Conservation (phyloP, 2,329 filamentous ascomycete species). For the Penicillium psychrosexuale region DNA sequence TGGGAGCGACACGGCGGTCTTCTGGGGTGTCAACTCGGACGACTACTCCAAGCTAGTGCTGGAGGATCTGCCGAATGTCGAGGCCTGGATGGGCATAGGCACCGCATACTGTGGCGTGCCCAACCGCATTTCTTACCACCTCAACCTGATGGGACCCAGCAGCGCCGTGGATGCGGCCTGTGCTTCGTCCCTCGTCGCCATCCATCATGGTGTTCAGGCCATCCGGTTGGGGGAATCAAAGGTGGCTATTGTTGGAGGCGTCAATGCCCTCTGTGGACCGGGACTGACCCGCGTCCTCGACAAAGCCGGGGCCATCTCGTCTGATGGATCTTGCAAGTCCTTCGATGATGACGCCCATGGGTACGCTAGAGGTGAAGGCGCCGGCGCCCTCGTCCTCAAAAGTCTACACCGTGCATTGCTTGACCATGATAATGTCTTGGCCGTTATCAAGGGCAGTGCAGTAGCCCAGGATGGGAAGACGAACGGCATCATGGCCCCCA, state of each 20-base stretch:
- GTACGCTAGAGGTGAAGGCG: constrained; percentile 34
- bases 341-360: constrained; percentile 33
- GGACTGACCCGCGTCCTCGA: constrained; percentile 32
- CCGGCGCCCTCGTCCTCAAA: constrained; percentile 31
- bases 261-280: constrained; percentile 35
- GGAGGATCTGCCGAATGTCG: constrained; percentile 38
- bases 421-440: constrained; percentile 32
- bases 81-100: constrained; percentile 42
- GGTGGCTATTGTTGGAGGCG: constrained; percentile 26
- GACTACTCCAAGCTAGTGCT: constrained; percentile 39
- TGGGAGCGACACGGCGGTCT: constrained; percentile 31
- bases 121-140: constrained; percentile 25
- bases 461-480: constrained; percentile 36
- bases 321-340: constrained; percentile 31
- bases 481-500: constrained; percentile 38
- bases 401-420: constrained; percentile 20
- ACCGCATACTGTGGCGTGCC: constrained; percentile 38
- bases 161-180: constrained; percentile 26
- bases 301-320: constrained; percentile 27
- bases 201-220: constrained; percentile 18
- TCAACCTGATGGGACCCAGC: constrained; percentile 25
- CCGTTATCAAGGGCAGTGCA: constrained; percentile 29
- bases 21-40: constrained; percentile 33
- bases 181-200: constrained; percentile 22
- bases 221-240: constrained; percentile 16